Conservation (phyloP, 306 rosid species). For the Cucumis hystrix region DNA sequence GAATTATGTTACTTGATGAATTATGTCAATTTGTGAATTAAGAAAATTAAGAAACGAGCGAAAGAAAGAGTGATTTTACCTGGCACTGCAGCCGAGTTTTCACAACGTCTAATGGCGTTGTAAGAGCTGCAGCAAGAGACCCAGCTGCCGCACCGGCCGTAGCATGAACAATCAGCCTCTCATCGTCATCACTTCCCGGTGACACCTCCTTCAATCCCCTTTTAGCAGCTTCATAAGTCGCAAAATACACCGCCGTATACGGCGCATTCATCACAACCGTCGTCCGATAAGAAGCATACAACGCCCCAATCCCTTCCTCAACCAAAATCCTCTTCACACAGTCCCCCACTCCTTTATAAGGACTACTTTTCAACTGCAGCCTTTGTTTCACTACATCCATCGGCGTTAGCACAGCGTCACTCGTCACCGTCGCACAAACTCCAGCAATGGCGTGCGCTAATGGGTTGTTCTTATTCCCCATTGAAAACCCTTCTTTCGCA, state of each 20-base stretch:
- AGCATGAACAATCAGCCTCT: constrained; percentile 51
- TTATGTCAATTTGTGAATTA: too few relatives aligned
- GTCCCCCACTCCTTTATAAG: constrained; percentile 56
- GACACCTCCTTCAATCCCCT: constrained; percentile 36
- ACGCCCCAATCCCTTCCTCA: constrained; percentile 69
- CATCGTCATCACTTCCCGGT: constrained; percentile 35
- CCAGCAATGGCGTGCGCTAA: constrained; percentile 54
- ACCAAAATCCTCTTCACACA: constrained; percentile 56
- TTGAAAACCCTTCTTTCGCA: constrained; percentile 40
- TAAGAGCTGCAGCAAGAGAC: constrained; percentile 50
- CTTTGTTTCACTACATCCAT: constrained; percentile 96
- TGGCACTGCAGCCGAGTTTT: constrained; percentile 82
- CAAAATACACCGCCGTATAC: constrained; percentile 59
- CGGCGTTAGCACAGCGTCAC: constrained; percentile 83
- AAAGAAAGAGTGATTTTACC: constrained; percentile 19
- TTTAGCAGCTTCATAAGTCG: constrained; percentile 57
- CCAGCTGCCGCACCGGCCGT: constrained; percentile 78
- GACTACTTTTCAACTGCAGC: constrained; percentile 59
- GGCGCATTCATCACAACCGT: constrained; percentile 87
- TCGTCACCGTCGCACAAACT: constrained; percentile 58
- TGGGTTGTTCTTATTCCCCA: constrained; percentile 30
- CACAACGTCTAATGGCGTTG: constrained; percentile 75
- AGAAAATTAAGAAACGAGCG: background rate
- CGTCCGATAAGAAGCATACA: constrained; percentile 68
- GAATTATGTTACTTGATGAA: too few relatives aligned